Conservation (phyloP, 2,329 filamentous ascomycete genomes). For the Penicillium sp. region DNA sequence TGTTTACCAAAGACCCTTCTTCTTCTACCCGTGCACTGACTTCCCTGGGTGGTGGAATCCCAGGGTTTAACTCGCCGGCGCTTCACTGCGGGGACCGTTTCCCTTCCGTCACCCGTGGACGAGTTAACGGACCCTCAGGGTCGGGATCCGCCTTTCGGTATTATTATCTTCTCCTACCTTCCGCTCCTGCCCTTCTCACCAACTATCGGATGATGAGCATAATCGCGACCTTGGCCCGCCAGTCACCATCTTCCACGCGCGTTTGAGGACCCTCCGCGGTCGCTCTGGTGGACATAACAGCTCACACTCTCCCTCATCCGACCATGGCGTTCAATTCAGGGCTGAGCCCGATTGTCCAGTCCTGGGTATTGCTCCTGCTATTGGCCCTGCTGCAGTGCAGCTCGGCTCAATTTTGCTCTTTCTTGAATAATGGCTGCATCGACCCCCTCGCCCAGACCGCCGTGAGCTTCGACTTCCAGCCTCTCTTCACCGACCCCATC, state of each 20-base stretch:
- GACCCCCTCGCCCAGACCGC: slow-evolving; percentile 40
- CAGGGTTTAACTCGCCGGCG: slow-evolving; percentile 1
- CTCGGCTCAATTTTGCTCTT: slow-evolving; percentile 35
- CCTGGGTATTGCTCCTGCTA: slow-evolving; percentile 21
- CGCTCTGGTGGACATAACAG: slow-evolving; percentile 15
- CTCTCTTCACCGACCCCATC: slow-evolving; percentile 34
- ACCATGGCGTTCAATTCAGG: slow-evolving; percentile 21
- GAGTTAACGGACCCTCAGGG: slow-evolving; percentile 5
- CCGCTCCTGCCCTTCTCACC: slow-evolving; percentile 4
- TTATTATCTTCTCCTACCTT: slow-evolving; percentile 5
- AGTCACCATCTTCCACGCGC: slow-evolving; percentile 16
- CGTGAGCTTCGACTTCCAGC: slow-evolving; percentile 32
- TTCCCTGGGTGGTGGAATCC: slow-evolving; percentile 1
- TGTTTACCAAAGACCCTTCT: slow-evolving; percentile 3
- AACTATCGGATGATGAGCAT: slow-evolving; percentile 24
- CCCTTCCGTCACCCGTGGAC: slow-evolving; percentile 3
- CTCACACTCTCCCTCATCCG: background rate
- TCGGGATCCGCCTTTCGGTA: slow-evolving; percentile 3
- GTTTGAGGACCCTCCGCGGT: slow-evolving; percentile 24
- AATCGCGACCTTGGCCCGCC: slow-evolving; percentile 15
- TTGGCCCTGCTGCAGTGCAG: slow-evolving; percentile 18
- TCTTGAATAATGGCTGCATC: slow-evolving; percentile 36
- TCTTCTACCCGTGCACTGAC: background rate
- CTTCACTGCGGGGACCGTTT: slow-evolving; percentile 20
- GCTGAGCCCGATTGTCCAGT: slow-evolving; percentile 13